Conservation (phyloP, 73 alveolate genomes). For the Paramecium pentaurelia region DNA sequence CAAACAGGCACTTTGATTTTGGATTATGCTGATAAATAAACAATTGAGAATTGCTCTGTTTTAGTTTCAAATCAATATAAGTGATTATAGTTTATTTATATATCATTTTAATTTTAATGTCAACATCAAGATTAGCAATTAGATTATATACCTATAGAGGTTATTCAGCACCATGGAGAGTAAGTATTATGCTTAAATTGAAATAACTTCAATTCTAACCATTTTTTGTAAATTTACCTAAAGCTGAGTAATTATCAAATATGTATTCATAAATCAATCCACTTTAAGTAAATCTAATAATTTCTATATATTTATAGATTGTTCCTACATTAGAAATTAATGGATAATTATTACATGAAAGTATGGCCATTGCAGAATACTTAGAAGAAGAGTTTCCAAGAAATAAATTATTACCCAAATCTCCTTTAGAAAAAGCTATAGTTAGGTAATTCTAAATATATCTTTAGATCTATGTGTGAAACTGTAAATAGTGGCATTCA, state of each 20-base stretch:
- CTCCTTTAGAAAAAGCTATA: constrained; percentile 34
- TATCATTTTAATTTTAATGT: not conserved
- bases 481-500: constrained; percentile 76
- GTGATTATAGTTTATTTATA: not conserved
- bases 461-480: constrained; percentile 68
- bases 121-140: constrained; percentile 16
- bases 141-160: constrained; percentile 8
- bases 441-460: constrained; percentile 20
- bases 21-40: not conserved
- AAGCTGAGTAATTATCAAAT: not conserved
- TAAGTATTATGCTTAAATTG: not conserved
- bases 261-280: constrained; percentile 72
- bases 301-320: constrained; percentile 46
- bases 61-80: not conserved
- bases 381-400: constrained; percentile 79
- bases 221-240: not conserved
- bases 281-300: not conserved
- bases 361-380: constrained; percentile 72
- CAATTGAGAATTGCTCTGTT: constrained; percentile 26
- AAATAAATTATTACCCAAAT: constrained; percentile 64
- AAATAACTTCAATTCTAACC: not conserved
- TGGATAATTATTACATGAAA: constrained; percentile 61
- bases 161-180: constrained; percentile 34
- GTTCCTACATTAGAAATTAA: constrained; percentile 47
- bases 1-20: not conserved